Conservation (phyloP, 2,329 filamentous ascomycete species). For the Chaetomiaceae sp. region DNA sequence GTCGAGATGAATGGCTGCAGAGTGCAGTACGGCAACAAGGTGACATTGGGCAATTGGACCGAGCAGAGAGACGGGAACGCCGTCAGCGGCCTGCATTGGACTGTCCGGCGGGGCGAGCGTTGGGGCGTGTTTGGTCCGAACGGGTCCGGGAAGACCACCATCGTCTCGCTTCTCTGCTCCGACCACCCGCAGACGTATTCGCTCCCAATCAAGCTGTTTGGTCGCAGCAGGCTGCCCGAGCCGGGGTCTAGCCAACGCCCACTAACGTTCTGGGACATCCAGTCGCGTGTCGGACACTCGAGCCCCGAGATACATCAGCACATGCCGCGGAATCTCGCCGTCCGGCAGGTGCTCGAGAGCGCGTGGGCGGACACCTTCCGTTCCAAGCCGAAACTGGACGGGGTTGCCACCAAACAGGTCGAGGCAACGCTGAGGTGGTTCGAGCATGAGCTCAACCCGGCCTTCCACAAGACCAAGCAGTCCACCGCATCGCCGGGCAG, state of each 20-base stretch:
- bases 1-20: slow-evolving; percentile 83
- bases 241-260: slow-evolving; percentile 59
- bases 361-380: slow-evolving; percentile 89
- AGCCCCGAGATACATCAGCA: slow-evolving; percentile 91
- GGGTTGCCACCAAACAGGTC: slow-evolving; percentile 52
- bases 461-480: slow-evolving; percentile 18
- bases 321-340: slow-evolving; percentile 71
- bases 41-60: slow-evolving; percentile 75
- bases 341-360: slow-evolving; percentile 71
- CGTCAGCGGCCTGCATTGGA: slow-evolving; percentile 70
- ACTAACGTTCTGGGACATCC: slow-evolving; percentile 88
- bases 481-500: slow-evolving; percentile 18
- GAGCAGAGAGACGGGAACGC: slow-evolving; percentile 47
- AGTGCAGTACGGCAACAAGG: slow-evolving; percentile 72
- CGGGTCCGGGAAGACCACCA: slow-evolving; percentile 90
- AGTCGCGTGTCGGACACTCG: slow-evolving; percentile 82
- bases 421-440: slow-evolving; percentile 72
- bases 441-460: slow-evolving; percentile 65
- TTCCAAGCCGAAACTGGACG: slow-evolving; percentile 58
- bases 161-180: slow-evolving; percentile 86
- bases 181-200: slow-evolving; percentile 95
- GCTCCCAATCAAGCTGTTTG: slow-evolving; percentile 80
- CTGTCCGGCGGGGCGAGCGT: slow-evolving; percentile 71
- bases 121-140: slow-evolving; percentile 95
- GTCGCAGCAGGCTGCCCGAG: slow-evolving; percentile 70